Conservation (phyloP, 306 rosid genomes). For the Arachis stenosperma region DNA sequence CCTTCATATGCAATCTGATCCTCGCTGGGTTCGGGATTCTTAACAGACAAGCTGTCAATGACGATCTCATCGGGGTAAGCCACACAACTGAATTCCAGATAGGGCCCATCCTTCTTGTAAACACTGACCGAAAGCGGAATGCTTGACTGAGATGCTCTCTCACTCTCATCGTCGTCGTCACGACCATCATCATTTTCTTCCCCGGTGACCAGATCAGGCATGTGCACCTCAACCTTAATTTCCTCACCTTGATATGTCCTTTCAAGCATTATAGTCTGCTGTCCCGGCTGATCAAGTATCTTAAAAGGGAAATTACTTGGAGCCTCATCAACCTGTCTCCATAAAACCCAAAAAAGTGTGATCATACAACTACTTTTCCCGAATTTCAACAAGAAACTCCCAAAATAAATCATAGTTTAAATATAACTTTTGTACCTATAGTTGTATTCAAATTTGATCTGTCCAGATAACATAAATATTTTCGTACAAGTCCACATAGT, state of each 20-base stretch:
- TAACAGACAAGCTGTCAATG: constrained; percentile 71
- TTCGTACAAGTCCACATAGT: not conserved
- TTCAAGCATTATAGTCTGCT: constrained; percentile 64
- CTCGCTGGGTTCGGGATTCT: constrained; percentile 62
- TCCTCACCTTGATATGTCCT: constrained; percentile 77
- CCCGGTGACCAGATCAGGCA: constrained; percentile 87
- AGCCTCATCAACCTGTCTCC: constrained; percentile 59
- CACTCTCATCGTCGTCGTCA: constrained; percentile 45
- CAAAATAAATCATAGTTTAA: not conserved
- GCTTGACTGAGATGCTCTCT: constrained; percentile 58
- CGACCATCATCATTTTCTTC: constrained; percentile 43
- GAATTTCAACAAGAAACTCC: not conserved
- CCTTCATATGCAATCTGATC: constrained; percentile 84
- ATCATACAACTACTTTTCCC: not conserved
- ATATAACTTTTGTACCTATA: not conserved
- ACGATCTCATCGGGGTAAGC: constrained; percentile 81
- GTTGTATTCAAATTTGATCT: not conserved
- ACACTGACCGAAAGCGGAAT: constrained; percentile 74
- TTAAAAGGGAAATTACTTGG: constrained; percentile 76
- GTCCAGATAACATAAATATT: not conserved
- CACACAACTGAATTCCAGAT: constrained; percentile 67
- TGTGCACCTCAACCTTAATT: constrained; percentile 81
- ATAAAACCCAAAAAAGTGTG: not conserved
- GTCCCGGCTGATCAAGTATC: constrained; percentile 66
- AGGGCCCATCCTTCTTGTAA: constrained; percentile 66